Evolutionary conservation across 305 asterid species (phyloP), one percentile per base, ranked within the genome.

Genomic region (Plantago lanceolata): DNA sequence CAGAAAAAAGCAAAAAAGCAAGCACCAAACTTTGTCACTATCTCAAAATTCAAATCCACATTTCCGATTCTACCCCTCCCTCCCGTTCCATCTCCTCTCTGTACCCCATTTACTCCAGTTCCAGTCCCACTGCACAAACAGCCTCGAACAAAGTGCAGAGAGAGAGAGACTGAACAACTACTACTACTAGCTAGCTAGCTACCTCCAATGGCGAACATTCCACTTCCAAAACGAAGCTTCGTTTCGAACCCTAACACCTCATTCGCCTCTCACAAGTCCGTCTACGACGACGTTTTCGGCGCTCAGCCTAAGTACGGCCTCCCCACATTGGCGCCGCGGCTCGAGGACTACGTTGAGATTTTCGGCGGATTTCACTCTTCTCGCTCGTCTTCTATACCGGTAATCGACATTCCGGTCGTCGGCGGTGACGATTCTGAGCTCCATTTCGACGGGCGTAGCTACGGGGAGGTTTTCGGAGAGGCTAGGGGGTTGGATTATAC

Each of bases 211-310:
- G 93, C 84, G 51, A 81, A 82, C 68, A 69, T 79, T 65, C 60
- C 85, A 4, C 77, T 84, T 48, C 78, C 88, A n/a, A 88, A 76
- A 73, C 82, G 76, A 69, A 75, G 76, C 75, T 79, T 70, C 70
- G 68, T 71, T 70, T 76, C 82, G 48, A 78, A 71, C 73, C 68
- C 57, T 52, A 68, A 60, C 66, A 85, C 81, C 44, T 80, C 77
- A 66, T 57, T 73, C 59, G 70, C 76, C 64, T 75, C 93, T 19
- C 81, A 68, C 67, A 82, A 77, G 82, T 82, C 92, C 13, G 69
- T 78, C 0, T 91, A 91, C 84, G 95, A 91, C 80, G 95, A 79
- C 77, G 94, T 88, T 44, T 88, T 88, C 49, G 81, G 87, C 16
- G 82, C 76, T 15, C 79, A 84, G 6, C 83, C 88, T 0, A 81